phyloP scores from a whole-genome alignment of 257 asterid genomes.

The Anisodus acutangulus region DNA sequence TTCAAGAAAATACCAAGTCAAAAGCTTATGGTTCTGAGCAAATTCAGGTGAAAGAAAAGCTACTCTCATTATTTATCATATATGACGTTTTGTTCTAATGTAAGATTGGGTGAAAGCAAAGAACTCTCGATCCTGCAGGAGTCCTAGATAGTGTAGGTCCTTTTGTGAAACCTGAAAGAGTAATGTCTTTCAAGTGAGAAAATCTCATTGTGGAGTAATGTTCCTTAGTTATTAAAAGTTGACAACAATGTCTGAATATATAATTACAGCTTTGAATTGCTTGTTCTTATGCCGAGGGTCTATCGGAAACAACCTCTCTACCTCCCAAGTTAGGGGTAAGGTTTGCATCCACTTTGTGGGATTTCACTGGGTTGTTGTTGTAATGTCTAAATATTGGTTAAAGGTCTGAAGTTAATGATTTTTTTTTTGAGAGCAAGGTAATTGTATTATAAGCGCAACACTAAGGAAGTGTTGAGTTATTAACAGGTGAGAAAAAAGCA shows the following conservation, averaged over 20 bases:
- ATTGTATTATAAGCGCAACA: neutral
- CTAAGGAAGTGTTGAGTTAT: neutral
- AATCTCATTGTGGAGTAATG: conserved; percentile 3
- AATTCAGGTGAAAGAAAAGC: conserved; percentile 70
- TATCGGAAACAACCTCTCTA: too few relatives aligned
- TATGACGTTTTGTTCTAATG: neutral
- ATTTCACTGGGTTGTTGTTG: too few relatives aligned
- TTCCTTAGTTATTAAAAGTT: neutral
- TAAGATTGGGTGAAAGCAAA: neutral
- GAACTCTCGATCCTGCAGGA: neutral
- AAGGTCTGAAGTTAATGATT: conserved; percentile 17
- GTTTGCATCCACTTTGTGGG: too few relatives aligned
- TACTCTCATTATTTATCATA: neutral
- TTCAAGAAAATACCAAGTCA: conserved; percentile 54
- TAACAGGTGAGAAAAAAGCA: conserved; percentile 1
- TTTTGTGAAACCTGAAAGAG: neutral
- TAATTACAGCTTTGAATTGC: too few relatives aligned
- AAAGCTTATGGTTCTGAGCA: conserved; percentile 93
- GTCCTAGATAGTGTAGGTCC: conserved; percentile 17
- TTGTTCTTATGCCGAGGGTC: too few relatives aligned
- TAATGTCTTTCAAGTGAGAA: neutral
- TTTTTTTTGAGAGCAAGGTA: neutral
- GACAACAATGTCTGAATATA: neutral
- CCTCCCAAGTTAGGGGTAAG: too few relatives aligned
- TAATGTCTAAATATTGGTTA: neutral